Evolutionary conservation across 495 filamentous ascomycete genomes (phyloP), one percentile per base, ranked within the genome.

Genomic region (Thozetella sp.): DNA sequence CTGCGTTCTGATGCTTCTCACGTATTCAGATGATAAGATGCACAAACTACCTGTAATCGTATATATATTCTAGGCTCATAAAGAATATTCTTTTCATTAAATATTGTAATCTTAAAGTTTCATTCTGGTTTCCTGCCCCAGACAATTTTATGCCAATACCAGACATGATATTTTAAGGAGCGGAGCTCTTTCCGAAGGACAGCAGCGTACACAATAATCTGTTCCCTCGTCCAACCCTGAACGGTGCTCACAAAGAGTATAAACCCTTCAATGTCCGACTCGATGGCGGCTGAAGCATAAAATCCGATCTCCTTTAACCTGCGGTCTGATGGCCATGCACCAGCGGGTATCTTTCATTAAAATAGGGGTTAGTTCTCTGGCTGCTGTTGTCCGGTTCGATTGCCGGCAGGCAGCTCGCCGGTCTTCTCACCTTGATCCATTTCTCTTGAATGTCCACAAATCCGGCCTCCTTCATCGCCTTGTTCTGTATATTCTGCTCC

Each of bases 391-490:
- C 13, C 20, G 24, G n/a, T 1, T 11, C 24, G 20, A 13, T 22
- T 9, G 4, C 1, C 20, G 20, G 1, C 1, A n/a, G n/a, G n/a
- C n/a, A n/a, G n/a, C n/a, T n/a, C n/a, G n/a, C n/a, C n/a, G n/a
- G n/a, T 10, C 11, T 3, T 64, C 61, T 10, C n/a, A 70, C 65
- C 53, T 65, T 68, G 20, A 66, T 56, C 22, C 65, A 62, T 4
- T 30, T 57, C 6, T 63, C 56, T 9, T 57, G 54, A 9, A 74
- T 86, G 69, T 91, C 85, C 0, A 77, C 76, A 51, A 80, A 83
- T 54, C 90, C 78, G 0, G 88, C 79, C 6, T 68, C 67, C 26
- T 86, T 82, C 55, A 92, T 88, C 3, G 73, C 68, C 34, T 82
- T 81, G 22, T 79, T 78, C 56, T 83, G 72, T 63, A 80, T 81